Conservation (phyloP, 2,329 filamentous ascomycete genomes). For the Fusarium sp. region DNA sequence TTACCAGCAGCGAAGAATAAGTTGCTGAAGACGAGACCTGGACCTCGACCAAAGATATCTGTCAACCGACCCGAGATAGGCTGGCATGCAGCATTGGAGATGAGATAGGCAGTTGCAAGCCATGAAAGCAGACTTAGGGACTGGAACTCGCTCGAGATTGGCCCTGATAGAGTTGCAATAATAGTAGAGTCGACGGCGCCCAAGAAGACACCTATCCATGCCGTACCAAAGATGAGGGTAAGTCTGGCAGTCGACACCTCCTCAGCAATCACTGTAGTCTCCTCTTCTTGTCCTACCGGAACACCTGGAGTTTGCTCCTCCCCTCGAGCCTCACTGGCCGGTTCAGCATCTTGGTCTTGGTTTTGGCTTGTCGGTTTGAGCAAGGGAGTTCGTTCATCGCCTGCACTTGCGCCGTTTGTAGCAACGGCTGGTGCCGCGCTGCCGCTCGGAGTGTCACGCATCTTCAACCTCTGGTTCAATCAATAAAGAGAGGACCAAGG, state of each 20-base stretch:
- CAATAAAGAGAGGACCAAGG: background rate
- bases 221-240: constrained; percentile 65
- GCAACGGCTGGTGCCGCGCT: constrained; percentile 34
- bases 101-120: constrained; percentile 89
- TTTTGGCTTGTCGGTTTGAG: constrained; percentile 39
- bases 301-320: constrained; percentile 15
- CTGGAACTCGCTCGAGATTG: constrained; percentile 85
- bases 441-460: constrained; percentile 35
- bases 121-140: constrained; percentile 86
- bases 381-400: constrained; percentile 47
- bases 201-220: constrained; percentile 72
- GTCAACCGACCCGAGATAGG: constrained; percentile 87
- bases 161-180: constrained; percentile 85
- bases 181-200: constrained; percentile 81
- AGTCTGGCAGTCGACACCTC: constrained; percentile 63
- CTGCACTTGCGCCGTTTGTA: constrained; percentile 24
- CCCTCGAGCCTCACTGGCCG: constrained; percentile 19
- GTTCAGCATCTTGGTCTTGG: constrained; percentile 17
- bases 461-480: constrained; percentile 3
- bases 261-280: constrained; percentile 62
- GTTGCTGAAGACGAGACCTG: constrained; percentile 83
- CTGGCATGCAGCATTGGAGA: constrained; percentile 88
- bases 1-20: constrained; percentile 84
- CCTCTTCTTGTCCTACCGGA: constrained; percentile 53
- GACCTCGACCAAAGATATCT: constrained; percentile 86